Base-by-base conservation (phyloP, 805 yeast species). In the Cyberlindnera maclurae region DNA sequence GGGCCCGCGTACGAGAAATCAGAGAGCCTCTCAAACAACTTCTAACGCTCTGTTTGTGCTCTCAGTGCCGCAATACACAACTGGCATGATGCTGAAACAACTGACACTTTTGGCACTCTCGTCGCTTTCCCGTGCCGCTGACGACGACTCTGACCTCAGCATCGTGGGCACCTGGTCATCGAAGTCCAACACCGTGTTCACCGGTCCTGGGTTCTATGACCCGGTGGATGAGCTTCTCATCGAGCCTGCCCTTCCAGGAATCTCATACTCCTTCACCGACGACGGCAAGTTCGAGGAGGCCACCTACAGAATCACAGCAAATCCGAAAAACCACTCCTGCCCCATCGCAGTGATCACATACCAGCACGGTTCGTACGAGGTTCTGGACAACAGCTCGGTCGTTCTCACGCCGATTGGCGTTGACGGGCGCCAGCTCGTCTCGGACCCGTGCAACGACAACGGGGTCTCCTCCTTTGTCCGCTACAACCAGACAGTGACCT, bases 201-300 rank as follows among this genome's bases (percentile, higher is more conserved):
- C 99, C 1, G 99, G 99, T 0, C 96, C 97, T 6, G 83, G 89
- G 2, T 93, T 93, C 57, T 93, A 77, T 59, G 97, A 93, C 60
- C 99, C 99, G 3, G 83, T 88, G 22, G 96, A 90, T 57, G 98
- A 93, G 61, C 73, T 90, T 13, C 67, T 93, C 41, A 85, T 88
- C 44, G 99, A 93, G 59, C 99, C 99, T 2, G 90, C 89, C 8
- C 70, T 93, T 31, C 96, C 99, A 2, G 99, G 99, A 29, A 75
- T 90, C 39, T 81, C 94, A 5, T 86, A 81, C 62, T 86, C 96
- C 2, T 93, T 93, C 68, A 89, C 97, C 1, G 80, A 73, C 17
- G 97, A 93, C 62, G 97, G 97, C 5, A 76, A 68, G 59, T 93
- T 72, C 59, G 98, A 93, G 63, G 85, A 84, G 59, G 98, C 98